A percentile compares a stretch with the other conserved stretches of the same genome.
phyloP scores from a whole-genome alignment of 805 yeast genomes.

The Wickerhamomyces chambardii region DNA sequence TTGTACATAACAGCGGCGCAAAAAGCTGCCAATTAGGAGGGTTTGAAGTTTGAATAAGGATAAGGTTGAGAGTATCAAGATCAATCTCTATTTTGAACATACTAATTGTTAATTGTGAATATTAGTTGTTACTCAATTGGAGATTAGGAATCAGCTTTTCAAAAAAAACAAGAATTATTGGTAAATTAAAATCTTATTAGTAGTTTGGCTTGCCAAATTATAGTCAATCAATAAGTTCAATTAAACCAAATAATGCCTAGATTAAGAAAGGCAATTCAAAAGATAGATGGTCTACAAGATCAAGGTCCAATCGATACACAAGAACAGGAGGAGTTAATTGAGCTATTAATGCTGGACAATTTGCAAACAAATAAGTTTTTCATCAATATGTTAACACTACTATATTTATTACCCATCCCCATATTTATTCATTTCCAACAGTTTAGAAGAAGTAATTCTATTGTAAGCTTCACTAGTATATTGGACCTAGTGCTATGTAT shows the following conservation, averaged over 20 bases:
- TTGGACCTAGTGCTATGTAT: neutral
- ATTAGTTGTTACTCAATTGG: conserved; percentile 11
- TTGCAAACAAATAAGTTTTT: conserved; percentile 4
- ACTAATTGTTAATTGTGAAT: conserved; percentile 2
- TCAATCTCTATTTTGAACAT: neutral
- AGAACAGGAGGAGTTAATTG: conserved; percentile 20
- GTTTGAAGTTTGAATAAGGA: no score
- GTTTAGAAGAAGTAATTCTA: conserved; percentile 3
- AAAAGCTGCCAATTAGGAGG: no score
- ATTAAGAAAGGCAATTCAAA: conserved; percentile 3
- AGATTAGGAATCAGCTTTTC: no score
- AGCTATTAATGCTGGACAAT: conserved; percentile 7
- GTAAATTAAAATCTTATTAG: no score
- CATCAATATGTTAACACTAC: conserved; percentile 9
- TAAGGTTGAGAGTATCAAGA: no score
- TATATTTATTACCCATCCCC: conserved; percentile 7
- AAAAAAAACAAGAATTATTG: no score
- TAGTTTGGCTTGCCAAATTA: no score
- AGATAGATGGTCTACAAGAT: conserved; percentile 4
- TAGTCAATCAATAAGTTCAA: conserved; percentile 9
- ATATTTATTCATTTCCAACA: conserved; percentile 4
- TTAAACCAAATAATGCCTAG: conserved; percentile 4
- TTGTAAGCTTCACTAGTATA: conserved; percentile 3
- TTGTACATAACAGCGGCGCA: no score
- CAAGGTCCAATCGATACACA: conserved; percentile 15